These are phyloP conservation scores for Hyphopichia buzzinii DNA, from an alignment of 1,139 yeast genomes.

Conservation along the genomic window DNA sequence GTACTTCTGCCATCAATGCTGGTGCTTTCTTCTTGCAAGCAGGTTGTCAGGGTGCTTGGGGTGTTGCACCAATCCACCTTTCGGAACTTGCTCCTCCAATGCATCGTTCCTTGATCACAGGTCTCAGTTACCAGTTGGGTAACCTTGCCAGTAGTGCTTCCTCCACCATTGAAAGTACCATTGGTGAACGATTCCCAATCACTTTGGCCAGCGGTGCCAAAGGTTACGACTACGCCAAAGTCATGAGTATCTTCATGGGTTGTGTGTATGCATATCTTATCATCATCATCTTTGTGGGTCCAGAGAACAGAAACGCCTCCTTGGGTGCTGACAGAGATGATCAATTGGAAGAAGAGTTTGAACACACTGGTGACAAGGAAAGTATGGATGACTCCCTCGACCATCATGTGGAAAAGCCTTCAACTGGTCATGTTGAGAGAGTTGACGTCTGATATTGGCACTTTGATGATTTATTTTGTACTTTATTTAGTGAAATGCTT, in stretches of 20 bases:
- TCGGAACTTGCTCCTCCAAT: constrained; percentile 64
- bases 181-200: constrained; percentile 59
- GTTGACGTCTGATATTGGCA: too few species aligned
- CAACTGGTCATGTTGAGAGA: neutral
- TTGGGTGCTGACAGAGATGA: constrained; percentile 8
- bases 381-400: constrained; percentile 7
- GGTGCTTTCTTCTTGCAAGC: constrained; percentile 48
- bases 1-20: constrained; percentile 23
- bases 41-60: constrained; percentile 78
- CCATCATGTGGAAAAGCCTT: neutral
- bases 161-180: constrained; percentile 66
- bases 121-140: constrained; percentile 71
- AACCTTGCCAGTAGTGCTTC: constrained; percentile 72
- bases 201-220: constrained; percentile 9
- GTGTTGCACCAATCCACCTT: constrained; percentile 67
- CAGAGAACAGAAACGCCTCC: constrained; percentile 19
- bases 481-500: too few species aligned
- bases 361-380: constrained; percentile 1
- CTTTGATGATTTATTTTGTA: too few species aligned
- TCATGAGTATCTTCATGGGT: constrained; percentile 38
- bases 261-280: constrained; percentile 33
- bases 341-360: constrained; percentile 2
- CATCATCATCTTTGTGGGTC: constrained; percentile 28
- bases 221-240: constrained; percentile 49
- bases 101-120: constrained; percentile 61